phyloP scores from a whole-genome alignment of 495 filamentous ascomycete species.

The Neurospora terricola region DNA sequence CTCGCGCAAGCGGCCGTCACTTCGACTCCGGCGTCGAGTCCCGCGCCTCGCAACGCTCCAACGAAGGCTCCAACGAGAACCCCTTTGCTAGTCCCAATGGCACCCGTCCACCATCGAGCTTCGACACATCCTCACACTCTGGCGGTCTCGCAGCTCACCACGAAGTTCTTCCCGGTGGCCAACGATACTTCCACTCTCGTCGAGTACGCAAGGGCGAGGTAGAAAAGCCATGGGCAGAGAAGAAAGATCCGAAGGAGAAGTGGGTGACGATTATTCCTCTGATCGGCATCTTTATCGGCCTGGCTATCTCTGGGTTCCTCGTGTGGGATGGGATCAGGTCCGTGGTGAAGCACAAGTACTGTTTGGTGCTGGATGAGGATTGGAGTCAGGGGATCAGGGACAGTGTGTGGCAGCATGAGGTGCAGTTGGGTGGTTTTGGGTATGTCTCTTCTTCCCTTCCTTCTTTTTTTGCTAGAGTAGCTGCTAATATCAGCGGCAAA shows the following conservation, averaged over 20 bases:
- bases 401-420: constrained; percentile 65
- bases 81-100: constrained; percentile 48
- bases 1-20: not conserved
- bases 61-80: constrained; percentile 23
- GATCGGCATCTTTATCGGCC: constrained; percentile 54
- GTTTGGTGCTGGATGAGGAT: constrained; percentile 57
- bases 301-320: constrained; percentile 55
- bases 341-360: constrained; percentile 68
- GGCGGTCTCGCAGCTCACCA: not conserved
- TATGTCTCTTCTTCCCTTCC: constrained; percentile 27
- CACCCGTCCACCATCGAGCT: constrained; percentile 45
- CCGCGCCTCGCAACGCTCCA: not conserved
- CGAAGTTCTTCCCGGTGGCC: constrained; percentile 16
- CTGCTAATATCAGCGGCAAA: constrained; percentile 7
- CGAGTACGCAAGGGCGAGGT: constrained; percentile 59
- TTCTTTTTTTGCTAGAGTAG: not conserved
- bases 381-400: constrained; percentile 52
- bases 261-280: constrained; percentile 75
- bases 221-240: constrained; percentile 58
- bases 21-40: not conserved
- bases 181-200: constrained; percentile 66
- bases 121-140: constrained; percentile 32
- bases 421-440: constrained; percentile 77
- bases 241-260: constrained; percentile 67
- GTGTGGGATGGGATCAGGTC: constrained; percentile 60